phyloP scores from a whole-genome alignment of 2,329 filamentous ascomycete genomes.

The Polychaeton citri region DNA sequence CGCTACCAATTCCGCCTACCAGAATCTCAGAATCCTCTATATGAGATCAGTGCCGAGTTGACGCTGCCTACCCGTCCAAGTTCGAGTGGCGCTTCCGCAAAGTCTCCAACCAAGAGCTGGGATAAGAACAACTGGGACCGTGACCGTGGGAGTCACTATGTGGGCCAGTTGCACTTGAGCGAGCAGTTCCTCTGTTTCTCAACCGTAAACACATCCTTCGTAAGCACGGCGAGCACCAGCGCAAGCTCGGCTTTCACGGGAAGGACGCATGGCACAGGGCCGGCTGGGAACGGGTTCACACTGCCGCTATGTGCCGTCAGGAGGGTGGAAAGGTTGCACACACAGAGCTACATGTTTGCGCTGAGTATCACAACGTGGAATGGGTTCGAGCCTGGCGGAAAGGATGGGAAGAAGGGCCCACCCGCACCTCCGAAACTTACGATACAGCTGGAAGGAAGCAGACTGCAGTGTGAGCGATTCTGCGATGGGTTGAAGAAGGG shows the following conservation, averaged over 20 bases:
- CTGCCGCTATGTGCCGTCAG: slow-evolving; percentile 84
- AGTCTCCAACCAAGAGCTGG: slow-evolving; percentile 28
- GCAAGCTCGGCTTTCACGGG: slow-evolving; percentile 78
- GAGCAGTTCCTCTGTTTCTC: slow-evolving; percentile 96
- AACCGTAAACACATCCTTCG: slow-evolving; percentile 78
- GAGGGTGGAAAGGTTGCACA: slow-evolving; percentile 83
- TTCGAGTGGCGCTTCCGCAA: slow-evolving; percentile 6
- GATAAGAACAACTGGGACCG: slow-evolving; percentile 50
- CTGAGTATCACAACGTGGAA: slow-evolving; percentile 95
- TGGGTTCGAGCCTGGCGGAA: slow-evolving; percentile 42
- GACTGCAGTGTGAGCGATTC: slow-evolving; percentile 83
- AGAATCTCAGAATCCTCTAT: slow-evolving; percentile 78
- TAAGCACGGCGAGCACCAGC: slow-evolving; percentile 63
- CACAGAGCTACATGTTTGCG: slow-evolving; percentile 82
- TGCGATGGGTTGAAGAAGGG: slow-evolving; percentile 92
- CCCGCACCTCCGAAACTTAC: slow-evolving; percentile 76
- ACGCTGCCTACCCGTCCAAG: slow-evolving; percentile 59
- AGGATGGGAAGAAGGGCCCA: slow-evolving; percentile 31
- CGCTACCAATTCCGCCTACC: slow-evolving; percentile 94
- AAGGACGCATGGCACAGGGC: slow-evolving; percentile 83
- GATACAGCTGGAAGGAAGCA: slow-evolving; percentile 77
- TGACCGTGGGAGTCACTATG: slow-evolving; percentile 58
- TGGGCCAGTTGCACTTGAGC: slow-evolving; percentile 83
- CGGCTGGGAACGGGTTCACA: slow-evolving; percentile 90
- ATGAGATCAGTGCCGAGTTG: slow-evolving; percentile 93